Evolutionary conservation across 768 basidiomycete species (phyloP).

Genomic region (Sporobolomyces phaffii): DNA sequence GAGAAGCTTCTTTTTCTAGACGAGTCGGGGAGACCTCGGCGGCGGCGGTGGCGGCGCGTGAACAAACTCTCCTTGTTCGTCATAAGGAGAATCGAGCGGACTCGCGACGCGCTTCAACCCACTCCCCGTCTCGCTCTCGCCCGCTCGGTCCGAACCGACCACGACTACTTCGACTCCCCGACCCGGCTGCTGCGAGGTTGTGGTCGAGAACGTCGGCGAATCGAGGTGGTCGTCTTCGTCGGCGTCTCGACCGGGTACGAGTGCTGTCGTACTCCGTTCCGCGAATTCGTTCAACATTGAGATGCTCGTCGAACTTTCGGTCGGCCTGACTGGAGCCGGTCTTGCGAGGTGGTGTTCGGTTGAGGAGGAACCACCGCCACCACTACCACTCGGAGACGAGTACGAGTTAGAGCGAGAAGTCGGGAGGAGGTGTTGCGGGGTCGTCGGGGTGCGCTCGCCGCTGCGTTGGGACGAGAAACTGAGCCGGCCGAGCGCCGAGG

Average conservation of each 20-base stretch:
- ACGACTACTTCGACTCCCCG: slow-evolving; percentile 6
- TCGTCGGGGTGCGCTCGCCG: slow-evolving; percentile 15
- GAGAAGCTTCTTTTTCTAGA: not conserved
- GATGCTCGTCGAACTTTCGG: slow-evolving; percentile 8
- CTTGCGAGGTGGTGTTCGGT: not conserved
- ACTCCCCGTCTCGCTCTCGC: not conserved
- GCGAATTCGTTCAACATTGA: not conserved
- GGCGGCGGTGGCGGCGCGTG: no score
- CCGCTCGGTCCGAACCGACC: not conserved
- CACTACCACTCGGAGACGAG: not conserved
- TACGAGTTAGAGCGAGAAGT: slow-evolving; percentile 9
- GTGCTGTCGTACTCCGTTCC: slow-evolving; percentile 19
- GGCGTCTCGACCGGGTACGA: slow-evolving; percentile 16
- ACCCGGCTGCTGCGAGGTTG: not conserved
- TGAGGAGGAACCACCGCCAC: not conserved
- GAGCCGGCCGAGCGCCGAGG: slow-evolving; percentile 6
- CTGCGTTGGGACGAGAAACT: slow-evolving; percentile 9
- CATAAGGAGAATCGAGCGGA: slow-evolving; percentile 17
- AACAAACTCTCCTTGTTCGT: slow-evolving; percentile 10
- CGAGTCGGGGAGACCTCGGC: not conserved
- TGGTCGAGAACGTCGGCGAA: not conserved
- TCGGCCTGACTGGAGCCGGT: not conserved
- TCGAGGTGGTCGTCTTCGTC: slow-evolving; percentile 7
- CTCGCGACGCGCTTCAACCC: not conserved
- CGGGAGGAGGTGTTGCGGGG: slow-evolving; percentile 9